phyloP scores from a whole-genome alignment of 208 protist species.

The Paratrypanosoma confusum region DNA sequence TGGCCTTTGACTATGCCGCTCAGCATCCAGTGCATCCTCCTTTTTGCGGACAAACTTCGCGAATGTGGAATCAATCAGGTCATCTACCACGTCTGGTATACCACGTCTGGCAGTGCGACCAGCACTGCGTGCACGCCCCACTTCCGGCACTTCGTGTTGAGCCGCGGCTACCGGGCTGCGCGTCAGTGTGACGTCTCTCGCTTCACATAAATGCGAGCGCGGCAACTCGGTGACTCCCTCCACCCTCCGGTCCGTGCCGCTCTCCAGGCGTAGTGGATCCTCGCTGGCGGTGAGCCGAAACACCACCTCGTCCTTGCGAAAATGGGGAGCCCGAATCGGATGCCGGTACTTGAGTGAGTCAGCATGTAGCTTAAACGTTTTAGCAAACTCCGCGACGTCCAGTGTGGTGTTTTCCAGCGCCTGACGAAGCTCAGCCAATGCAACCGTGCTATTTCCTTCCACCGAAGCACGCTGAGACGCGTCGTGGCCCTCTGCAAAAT shows the following conservation, averaged over 20 bases:
- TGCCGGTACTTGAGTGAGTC: conserved; percentile 52
- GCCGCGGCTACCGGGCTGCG: no score
- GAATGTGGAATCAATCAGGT: conserved; percentile 54
- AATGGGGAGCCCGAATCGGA: conserved; percentile 36
- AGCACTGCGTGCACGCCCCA: no score
- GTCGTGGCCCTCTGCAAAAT: not conserved
- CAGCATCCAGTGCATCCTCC: conserved; percentile 52
- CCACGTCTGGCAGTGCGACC: no score
- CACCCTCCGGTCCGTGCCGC: no score
- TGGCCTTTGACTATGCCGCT: conserved; percentile 56
- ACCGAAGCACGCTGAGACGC: not conserved
- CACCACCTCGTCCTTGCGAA: conserved; percentile 35
- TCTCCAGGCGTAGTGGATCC: no score
- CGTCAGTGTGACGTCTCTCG: no score
- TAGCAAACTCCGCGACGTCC: conserved; percentile 40
- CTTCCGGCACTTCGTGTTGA: no score
- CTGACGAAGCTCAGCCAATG: conserved; percentile 36
- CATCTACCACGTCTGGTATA: conserved; percentile 36
- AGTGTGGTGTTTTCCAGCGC: conserved; percentile 22
- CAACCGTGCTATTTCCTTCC: conserved; percentile 41
- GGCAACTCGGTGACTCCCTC: no score
- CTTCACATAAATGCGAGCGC: no score
- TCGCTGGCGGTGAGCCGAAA: no score
- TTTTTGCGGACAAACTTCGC: conserved; percentile 30
- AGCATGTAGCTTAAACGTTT: conserved; percentile 42